Conservation (phyloP, 23 red algal genomes). For the Gracilaria domingensis region DNA sequence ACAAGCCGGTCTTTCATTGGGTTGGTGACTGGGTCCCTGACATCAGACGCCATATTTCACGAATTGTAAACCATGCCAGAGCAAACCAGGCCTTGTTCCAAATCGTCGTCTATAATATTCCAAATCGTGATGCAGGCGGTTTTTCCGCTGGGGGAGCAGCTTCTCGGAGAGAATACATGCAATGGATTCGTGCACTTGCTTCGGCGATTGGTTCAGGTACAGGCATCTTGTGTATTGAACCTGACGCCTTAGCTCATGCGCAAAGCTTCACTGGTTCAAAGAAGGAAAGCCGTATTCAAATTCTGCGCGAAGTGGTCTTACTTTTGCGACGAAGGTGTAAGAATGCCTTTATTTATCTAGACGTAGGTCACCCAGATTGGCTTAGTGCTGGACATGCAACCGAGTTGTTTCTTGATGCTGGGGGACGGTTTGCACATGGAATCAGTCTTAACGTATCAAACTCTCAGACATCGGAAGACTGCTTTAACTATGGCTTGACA, state of each 20-base stretch:
- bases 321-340: conserved; percentile 27
- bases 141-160: conserved; percentile 63
- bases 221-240: conserved; percentile 58
- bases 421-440: conserved; percentile 47
- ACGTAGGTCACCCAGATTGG: conserved; percentile 57
- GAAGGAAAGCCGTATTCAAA: conserved; percentile 23
- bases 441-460: conserved; percentile 61
- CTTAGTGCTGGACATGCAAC: conserved; percentile 1
- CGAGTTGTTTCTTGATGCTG: conserved; percentile 30
- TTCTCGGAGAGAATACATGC: conserved; percentile 28
- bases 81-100: conserved; percentile 50
- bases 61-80: conserved; percentile 44
- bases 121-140: conserved; percentile 58
- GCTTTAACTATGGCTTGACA: conserved; percentile 41
- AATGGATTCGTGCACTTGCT: conserved; percentile 44
- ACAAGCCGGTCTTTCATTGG: conserved; percentile 55
- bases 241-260: conserved; percentile 59
- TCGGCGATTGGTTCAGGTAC: conserved; percentile 29
- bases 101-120: conserved; percentile 65
- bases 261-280: background rate
- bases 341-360: conserved; percentile 47
- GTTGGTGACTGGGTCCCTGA: conserved; percentile 53
- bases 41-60: background rate
- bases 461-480: conserved; percentile 36
- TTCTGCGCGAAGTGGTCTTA: conserved; percentile 32